Evolutionary conservation across 371 early-diverging fungal species (phyloP).

Genomic region (Lichtheimia ramosa): DNA sequence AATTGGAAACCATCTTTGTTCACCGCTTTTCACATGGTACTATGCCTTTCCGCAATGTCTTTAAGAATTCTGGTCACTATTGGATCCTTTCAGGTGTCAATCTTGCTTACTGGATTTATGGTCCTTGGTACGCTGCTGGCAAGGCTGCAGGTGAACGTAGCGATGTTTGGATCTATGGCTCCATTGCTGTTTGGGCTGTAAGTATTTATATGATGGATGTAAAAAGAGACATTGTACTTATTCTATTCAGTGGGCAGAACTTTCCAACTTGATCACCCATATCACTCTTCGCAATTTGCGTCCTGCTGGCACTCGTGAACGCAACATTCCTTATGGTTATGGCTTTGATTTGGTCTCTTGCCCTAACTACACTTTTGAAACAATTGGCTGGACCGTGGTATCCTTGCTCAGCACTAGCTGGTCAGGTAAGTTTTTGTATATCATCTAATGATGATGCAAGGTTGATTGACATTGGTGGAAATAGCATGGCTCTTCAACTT

Average conservation of each 20-base stretch:
- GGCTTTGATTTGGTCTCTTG: conserved; percentile 91
- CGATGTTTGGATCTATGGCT: conserved; percentile 56
- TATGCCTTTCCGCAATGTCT: conserved; percentile 92
- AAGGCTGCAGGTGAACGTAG: conserved; percentile 47
- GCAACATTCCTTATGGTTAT: conserved; percentile 92
- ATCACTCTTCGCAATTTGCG: conserved; percentile 88
- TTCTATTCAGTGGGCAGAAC: conserved; percentile 64
- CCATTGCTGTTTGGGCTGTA: conserved; percentile 69
- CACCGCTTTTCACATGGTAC: conserved; percentile 94
- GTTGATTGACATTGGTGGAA: background rate
- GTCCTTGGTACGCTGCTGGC: conserved; percentile 68
- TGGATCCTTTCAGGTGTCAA: conserved; percentile 88
- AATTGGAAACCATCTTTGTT: conserved; percentile 90
- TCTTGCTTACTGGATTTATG: conserved; percentile 85
- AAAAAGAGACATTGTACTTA: background rate
- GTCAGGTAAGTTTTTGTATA: conserved; percentile 48
- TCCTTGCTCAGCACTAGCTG: conserved; percentile 75
- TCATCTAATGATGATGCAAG: background rate
- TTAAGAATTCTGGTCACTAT: conserved; percentile 96
- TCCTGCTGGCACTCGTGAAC: conserved; percentile 86
- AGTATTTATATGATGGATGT: conserved; percentile 22
- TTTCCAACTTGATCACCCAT: conserved; percentile 87
- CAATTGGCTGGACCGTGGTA: conserved; percentile 81
- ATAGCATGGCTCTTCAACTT: conserved; percentile 76
- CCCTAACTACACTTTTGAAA: conserved; percentile 94